Percentiles rank a stretch among this genome's conserved stretches.
Evolutionary conservation across 1,284 basidiomycete species (phyloP).

Genomic region (Ganoderma sp.): DNA sequence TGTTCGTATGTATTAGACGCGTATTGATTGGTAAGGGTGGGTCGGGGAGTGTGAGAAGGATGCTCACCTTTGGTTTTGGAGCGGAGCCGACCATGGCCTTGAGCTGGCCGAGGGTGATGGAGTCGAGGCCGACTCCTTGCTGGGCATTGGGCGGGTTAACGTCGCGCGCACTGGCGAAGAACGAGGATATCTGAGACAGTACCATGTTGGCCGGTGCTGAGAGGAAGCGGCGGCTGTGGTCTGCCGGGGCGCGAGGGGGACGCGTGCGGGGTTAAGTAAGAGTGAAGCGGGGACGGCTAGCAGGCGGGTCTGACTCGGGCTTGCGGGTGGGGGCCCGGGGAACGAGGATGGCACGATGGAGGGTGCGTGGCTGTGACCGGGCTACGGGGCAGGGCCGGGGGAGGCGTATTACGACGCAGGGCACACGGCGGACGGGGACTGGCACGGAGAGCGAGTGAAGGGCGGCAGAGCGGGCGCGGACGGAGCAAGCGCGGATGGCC

Average conservation of each 20-base stretch:
- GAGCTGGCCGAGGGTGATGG: slow-evolving; percentile 83
- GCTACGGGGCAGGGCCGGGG: slow-evolving; percentile 10
- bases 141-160: slow-evolving; percentile 28
- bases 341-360: slow-evolving; percentile 13
- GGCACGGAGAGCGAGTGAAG: not conserved
- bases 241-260: slow-evolving; percentile 9
- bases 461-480: slow-evolving; percentile 6
- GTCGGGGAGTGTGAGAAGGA: slow-evolving; percentile 18
- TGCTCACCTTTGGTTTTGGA: slow-evolving; percentile 76
- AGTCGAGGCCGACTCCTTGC: slow-evolving; percentile 53
- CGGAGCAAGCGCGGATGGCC: slow-evolving; percentile 18
- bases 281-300: not conserved
- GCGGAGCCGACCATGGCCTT: slow-evolving; percentile 73
- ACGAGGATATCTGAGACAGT: slow-evolving; percentile 38
- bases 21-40: slow-evolving; percentile 6
- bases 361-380: not conserved
- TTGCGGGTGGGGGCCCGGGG: not conserved
- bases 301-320: slow-evolving; percentile 8
- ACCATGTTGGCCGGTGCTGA: slow-evolving; percentile 34
- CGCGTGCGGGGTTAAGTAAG: slow-evolving; percentile 11
- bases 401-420: not conserved
- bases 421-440: not conserved
- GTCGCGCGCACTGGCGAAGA: slow-evolving; percentile 31
- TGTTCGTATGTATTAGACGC: slow-evolving; percentile 33
- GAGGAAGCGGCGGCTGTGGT: not conserved